Base-by-base conservation (phyloP, 2,329 filamentous ascomycete species). In the Botrytis tulipae region DNA sequence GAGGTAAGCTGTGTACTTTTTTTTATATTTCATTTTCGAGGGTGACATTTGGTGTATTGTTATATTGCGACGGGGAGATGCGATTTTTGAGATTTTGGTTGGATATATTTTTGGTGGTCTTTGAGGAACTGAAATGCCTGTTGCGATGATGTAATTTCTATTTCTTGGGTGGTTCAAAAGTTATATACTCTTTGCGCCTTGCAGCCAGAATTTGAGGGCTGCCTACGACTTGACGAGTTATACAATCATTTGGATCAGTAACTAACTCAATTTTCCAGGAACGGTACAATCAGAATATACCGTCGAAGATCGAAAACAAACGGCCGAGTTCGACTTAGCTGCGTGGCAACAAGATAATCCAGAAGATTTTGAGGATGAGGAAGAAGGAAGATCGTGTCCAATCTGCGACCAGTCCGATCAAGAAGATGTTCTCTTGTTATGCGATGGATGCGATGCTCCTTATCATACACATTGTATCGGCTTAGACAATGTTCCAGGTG, bases 391-490 rank as follows among this genome's bases (percentile, higher is more conserved):
- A 73, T 93, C 93, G 29, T 99, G 96, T 82, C 92, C 93, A 69
- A 87, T 98, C 69, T 99, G 96, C 85, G 91, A 92, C 76, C 88
- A 90, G 69, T 87, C 90, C 77, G 94, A 96, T 77, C 90, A 95
- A 78, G 92, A 96, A 82, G 92, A 97, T 76, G 87, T 94, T 29
- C 88, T 97, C 70, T 90, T 98, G 77, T 89, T 97, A 75, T 99
- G 96, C 84, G 94, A 98, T 82, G 91, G 90, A 80, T 99, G 96
- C 84, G 92, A 97, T 85, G 91, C 91, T 48, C 89, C 93, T 61
- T 97, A 95, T 79, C 96, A 99, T 82, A 94, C 94, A 66, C 93
- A 97, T 82, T 99, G 96, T 82, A 89, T 97, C 75, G 95, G 93
- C 48, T 87, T 97, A 68, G 91, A 95, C 74, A 84, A 86, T 71